Evolutionary conservation across 257 asterid genomes (phyloP).

Genomic region (Mentha longifolia): DNA sequence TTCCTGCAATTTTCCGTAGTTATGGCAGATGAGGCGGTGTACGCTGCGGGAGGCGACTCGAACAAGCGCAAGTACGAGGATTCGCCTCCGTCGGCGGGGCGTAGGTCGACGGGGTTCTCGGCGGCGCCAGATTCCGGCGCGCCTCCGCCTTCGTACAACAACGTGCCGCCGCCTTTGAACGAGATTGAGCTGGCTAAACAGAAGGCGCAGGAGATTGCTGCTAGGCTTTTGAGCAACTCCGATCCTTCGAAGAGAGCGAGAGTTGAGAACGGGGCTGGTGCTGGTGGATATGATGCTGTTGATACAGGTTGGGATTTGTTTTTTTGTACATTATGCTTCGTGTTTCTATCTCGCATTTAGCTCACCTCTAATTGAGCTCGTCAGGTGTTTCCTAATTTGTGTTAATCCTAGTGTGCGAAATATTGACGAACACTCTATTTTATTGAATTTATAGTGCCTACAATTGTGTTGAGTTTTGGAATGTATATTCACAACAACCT

Average conservation of each 20-base stretch:
- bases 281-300: slow-evolving; percentile 51
- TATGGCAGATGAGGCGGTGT: slow-evolving; percentile 68
- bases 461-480: background rate
- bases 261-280: slow-evolving; percentile 58
- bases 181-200: slow-evolving; percentile 87
- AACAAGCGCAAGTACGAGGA: slow-evolving; percentile 80
- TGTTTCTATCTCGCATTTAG: background rate
- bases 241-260: slow-evolving; percentile 75
- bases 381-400: background rate
- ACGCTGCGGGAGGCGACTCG: slow-evolving; percentile 46
- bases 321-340: background rate
- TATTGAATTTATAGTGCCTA: background rate
- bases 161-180: slow-evolving; percentile 77
- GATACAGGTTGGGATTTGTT: slow-evolving; percentile 46
- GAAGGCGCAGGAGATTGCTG: slow-evolving; percentile 92
- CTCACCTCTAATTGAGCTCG: too few relatives aligned
- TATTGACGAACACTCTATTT: background rate
- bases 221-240: slow-evolving; percentile 64
- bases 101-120: slow-evolving; percentile 82
- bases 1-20: slow-evolving; percentile 2
- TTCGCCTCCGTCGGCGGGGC: slow-evolving; percentile 53
- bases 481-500: background rate
- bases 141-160: slow-evolving; percentile 58
- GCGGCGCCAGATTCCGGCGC: slow-evolving; percentile 57
- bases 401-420: background rate